Conservation (phyloP, 352 stramenopile genomes). For the Phytophthora crassamura region DNA sequence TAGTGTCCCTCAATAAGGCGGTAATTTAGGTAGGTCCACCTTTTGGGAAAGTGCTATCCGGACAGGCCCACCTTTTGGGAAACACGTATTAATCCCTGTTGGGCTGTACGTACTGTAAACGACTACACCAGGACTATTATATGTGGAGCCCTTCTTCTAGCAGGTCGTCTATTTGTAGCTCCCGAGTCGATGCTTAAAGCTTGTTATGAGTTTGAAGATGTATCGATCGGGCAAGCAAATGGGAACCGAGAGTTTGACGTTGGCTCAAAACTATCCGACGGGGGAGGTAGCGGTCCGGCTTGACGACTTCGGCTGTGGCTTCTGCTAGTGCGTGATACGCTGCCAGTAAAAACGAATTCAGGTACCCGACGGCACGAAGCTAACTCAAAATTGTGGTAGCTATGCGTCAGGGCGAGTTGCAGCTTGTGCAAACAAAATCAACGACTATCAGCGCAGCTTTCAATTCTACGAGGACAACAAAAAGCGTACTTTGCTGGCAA, state of each 20-base stretch:
- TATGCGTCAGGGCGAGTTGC: slow-evolving; percentile 74
- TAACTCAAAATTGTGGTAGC: slow-evolving; percentile 21
- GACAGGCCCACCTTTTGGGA: too few relatives aligned
- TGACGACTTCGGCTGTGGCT: slow-evolving; percentile 65
- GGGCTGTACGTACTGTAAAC: too few relatives aligned
- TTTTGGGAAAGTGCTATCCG: too few relatives aligned
- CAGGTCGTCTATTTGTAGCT: too few relatives aligned
- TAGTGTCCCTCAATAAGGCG: too few relatives aligned
- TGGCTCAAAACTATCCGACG: slow-evolving; percentile 46
- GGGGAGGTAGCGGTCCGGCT: slow-evolving; percentile 62
- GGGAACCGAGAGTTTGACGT: slow-evolving; percentile 3
- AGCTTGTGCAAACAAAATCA: slow-evolving; percentile 78
- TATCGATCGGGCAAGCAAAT: not conserved
- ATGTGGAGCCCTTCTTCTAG: too few relatives aligned
- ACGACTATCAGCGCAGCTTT: slow-evolving; percentile 62
- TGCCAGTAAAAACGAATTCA: not conserved
- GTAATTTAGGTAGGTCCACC: too few relatives aligned
- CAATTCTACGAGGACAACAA: slow-evolving; percentile 78
- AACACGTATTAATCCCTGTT: too few relatives aligned
- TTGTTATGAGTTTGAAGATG: too few relatives aligned
- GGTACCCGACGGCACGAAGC: not conserved
- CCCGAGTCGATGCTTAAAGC: too few relatives aligned
- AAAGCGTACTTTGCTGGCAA: slow-evolving; percentile 60
- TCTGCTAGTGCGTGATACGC: slow-evolving; percentile 63
- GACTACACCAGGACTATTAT: too few relatives aligned